phyloP scores from a whole-genome alignment of 1,139 yeast species.

The Hemisphaericaspora xylofermentans region DNA sequence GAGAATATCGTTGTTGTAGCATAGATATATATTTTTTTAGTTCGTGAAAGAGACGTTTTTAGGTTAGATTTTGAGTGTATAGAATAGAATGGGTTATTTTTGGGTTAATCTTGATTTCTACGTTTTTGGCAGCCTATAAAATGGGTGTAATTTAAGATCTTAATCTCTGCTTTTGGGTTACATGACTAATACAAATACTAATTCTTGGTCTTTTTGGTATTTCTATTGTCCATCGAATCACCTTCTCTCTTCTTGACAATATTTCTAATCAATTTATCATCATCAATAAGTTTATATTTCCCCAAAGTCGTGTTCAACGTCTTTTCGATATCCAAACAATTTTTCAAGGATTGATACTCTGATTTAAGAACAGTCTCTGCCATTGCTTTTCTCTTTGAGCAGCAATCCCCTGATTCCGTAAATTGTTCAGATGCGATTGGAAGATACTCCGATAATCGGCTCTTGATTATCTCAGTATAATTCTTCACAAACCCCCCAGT shows the following conservation, averaged over 20 bases:
- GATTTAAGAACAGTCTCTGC: slow-evolving; percentile 54
- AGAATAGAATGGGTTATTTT: too few relatives aligned
- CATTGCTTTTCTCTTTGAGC: slow-evolving; percentile 30
- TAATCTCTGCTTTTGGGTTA: background rate
- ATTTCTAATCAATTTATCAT: slow-evolving; percentile 56
- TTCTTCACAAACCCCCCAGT: slow-evolving; percentile 35
- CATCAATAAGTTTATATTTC: slow-evolving; percentile 46
- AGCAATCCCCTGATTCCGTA: background rate
- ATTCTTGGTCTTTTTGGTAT: background rate
- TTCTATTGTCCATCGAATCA: background rate
- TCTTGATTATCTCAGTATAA: slow-evolving; percentile 30
- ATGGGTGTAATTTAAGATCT: too few relatives aligned
- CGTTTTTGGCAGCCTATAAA: too few relatives aligned
- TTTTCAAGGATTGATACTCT: slow-evolving; percentile 51
- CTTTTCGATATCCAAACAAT: slow-evolving; percentile 26
- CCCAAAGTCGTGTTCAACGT: slow-evolving; percentile 29
- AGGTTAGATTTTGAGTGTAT: too few relatives aligned
- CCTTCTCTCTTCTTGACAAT: slow-evolving; percentile 49
- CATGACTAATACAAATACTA: too few relatives aligned
- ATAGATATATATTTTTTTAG: too few relatives aligned
- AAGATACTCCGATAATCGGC: slow-evolving; percentile 45
- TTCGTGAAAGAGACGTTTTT: too few relatives aligned
- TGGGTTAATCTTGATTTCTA: too few relatives aligned
- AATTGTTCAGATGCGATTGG: slow-evolving; percentile 24
- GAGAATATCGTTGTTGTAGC: too few relatives aligned